Conservation (phyloP, 305 asterid species). For the Fraxinus baroniana region DNA sequence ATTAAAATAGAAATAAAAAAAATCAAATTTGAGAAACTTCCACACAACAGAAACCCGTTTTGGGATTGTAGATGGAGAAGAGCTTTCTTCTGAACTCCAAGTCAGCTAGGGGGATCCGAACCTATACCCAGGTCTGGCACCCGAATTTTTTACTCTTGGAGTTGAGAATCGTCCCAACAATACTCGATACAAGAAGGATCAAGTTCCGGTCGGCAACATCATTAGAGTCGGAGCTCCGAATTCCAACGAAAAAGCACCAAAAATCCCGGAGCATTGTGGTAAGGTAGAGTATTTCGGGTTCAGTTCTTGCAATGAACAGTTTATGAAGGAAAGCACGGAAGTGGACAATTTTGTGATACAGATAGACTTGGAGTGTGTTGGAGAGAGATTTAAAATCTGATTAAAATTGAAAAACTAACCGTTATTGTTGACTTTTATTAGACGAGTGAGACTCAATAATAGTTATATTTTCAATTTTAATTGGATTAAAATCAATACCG, state of each 20-base stretch:
- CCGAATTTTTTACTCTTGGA: constrained; percentile 38
- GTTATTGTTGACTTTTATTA: too few relatives aligned
- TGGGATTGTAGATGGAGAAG: constrained; percentile 42
- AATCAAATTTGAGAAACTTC: background rate
- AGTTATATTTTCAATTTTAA: too few relatives aligned
- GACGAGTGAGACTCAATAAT: too few relatives aligned
- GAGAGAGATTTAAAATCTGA: too few relatives aligned
- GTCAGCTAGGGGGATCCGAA: constrained; percentile 46
- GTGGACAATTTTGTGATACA: too few relatives aligned
- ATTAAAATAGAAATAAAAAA: background rate
- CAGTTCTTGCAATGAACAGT: background rate
- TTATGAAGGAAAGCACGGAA: background rate
- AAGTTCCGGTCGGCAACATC: constrained; percentile 41
- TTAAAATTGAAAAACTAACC: too few relatives aligned
- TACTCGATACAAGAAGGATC: constrained; percentile 40
- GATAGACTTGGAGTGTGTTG: too few relatives aligned
- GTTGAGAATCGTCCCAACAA: constrained; percentile 46
- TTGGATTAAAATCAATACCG: too few relatives aligned
- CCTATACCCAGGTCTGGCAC: constrained; percentile 47
- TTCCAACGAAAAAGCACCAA: background rate
- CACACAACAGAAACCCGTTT: constrained; percentile 32
- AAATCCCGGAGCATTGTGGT: background rate
- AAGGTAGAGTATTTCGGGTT: background rate
- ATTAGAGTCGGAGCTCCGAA: constrained; percentile 24
- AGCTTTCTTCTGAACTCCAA: constrained; percentile 44